Conservation (phyloP, 2,329 filamentous ascomycete genomes). For the Aureobasidium namibiae region DNA sequence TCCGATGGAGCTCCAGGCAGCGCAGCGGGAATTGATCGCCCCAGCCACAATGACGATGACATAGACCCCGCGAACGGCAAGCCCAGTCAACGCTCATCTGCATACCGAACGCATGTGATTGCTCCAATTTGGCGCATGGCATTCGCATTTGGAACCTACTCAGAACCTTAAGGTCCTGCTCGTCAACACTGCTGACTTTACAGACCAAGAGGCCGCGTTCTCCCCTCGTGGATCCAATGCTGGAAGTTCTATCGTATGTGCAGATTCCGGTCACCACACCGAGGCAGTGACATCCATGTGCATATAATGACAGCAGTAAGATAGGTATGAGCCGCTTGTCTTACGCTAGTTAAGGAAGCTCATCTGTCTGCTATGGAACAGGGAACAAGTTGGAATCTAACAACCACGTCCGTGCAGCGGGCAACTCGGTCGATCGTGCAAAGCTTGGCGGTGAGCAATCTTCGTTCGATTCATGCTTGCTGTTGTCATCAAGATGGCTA, state of each 20-base stretch:
- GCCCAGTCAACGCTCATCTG: background rate
- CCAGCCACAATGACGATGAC: constrained; percentile 2
- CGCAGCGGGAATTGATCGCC: background rate
- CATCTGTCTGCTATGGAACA: background rate
- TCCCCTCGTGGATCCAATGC: background rate
- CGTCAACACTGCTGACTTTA: background rate
- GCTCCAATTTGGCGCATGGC: background rate
- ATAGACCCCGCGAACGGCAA: background rate
- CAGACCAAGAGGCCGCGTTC: no score
- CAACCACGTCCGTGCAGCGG: background rate
- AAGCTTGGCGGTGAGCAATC: no score
- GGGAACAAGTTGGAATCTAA: no score
- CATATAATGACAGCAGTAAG: background rate
- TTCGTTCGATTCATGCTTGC: no score
- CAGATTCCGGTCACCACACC: background rate
- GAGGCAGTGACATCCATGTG: background rate
- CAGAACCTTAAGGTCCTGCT: background rate
- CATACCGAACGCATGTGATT: background rate
- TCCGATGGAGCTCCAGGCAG: constrained; percentile 2
- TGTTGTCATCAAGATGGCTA: no score
- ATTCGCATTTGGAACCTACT: no score
- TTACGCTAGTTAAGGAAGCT: background rate
- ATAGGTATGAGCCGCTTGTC: background rate
- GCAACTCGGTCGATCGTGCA: background rate
- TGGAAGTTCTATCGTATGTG: background rate